Percentiles rank a stretch among this genome's conserved stretches.
phyloP scores from a whole-genome alignment of 1,284 basidiomycete genomes.

The Pascua sp. region DNA sequence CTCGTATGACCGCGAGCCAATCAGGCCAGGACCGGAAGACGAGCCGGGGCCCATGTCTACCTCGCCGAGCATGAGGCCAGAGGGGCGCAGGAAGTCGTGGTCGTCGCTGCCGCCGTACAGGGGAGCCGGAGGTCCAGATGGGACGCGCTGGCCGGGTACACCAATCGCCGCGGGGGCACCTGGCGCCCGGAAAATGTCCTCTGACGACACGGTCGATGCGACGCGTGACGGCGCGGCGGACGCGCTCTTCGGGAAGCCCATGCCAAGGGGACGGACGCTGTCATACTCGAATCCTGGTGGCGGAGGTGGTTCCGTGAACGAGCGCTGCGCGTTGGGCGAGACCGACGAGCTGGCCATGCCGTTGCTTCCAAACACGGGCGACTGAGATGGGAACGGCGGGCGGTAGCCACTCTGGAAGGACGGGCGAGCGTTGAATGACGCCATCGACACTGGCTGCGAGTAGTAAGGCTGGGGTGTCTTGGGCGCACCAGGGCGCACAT shows the following conservation, averaged over 20 bases:
- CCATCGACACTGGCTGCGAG: slow-evolving; percentile 11
- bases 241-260: slow-evolving; percentile 36
- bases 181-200: slow-evolving; percentile 33
- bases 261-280: slow-evolving; percentile 25
- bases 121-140: slow-evolving; percentile 9
- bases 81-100: slow-evolving; percentile 2
- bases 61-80: neutral
- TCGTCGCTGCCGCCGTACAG: slow-evolving; percentile 14
- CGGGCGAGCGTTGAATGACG: slow-evolving; percentile 10
- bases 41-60: slow-evolving; percentile 10
- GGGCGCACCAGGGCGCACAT: slow-evolving; percentile 19
- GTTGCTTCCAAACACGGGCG: slow-evolving; percentile 27
- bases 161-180: slow-evolving; percentile 25
- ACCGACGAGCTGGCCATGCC: slow-evolving; percentile 7
- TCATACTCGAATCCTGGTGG: slow-evolving; percentile 16
- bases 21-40: slow-evolving; percentile 6
- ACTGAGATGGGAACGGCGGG: slow-evolving; percentile 18
- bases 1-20: slow-evolving; percentile 10
- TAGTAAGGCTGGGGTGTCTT: slow-evolving; percentile 38
- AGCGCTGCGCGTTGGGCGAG: slow-evolving; percentile 24
- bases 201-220: slow-evolving; percentile 24
- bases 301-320: slow-evolving; percentile 13
- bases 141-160: slow-evolving; percentile 18
- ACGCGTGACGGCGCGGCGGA: slow-evolving; percentile 3
- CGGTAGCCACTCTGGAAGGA: slow-evolving; percentile 21